Conservation (phyloP, 768 basidiomycete species). For the Rhizopogon sp. region DNA sequence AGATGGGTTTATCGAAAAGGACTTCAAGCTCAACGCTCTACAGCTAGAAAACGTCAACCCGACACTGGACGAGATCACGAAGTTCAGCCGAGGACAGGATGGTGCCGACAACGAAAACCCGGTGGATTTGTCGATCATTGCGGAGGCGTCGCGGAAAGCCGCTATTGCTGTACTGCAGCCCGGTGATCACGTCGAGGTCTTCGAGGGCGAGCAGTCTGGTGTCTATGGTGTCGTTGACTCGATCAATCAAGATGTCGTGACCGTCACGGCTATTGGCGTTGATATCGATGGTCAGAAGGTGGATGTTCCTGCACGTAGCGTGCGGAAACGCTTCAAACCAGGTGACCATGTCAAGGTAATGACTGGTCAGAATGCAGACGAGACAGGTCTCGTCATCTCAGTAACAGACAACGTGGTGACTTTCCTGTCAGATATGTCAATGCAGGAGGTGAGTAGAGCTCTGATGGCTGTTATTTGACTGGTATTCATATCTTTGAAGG, state of each 20-base stretch:
- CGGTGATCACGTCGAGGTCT: slow-evolving; percentile 95
- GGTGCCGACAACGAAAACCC: slow-evolving; percentile 58
- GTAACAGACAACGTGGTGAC: slow-evolving; percentile 89
- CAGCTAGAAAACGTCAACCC: slow-evolving; percentile 89
- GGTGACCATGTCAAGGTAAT: slow-evolving; percentile 99
- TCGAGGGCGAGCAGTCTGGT: slow-evolving; percentile 94
- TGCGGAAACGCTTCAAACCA: slow-evolving; percentile 91
- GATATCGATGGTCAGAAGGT: slow-evolving; percentile 86
- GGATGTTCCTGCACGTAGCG: slow-evolving; percentile 81
- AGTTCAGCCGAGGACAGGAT: slow-evolving; percentile 76
- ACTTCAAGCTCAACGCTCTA: slow-evolving; percentile 77
- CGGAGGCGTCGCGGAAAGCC: slow-evolving; percentile 86
- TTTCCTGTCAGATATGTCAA: slow-evolving; percentile 94
- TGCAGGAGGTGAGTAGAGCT: slow-evolving; percentile 71
- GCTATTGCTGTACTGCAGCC: slow-evolving; percentile 95
- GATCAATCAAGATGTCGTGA: slow-evolving; percentile 82
- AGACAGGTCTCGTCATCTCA: slow-evolving; percentile 93
- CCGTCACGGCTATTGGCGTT: slow-evolving; percentile 71
- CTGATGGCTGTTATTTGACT: not conserved
- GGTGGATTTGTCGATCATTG: slow-evolving; percentile 89
- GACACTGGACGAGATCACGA: slow-evolving; percentile 93
- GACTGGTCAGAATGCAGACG: slow-evolving; percentile 89
- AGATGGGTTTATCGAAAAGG: slow-evolving; percentile 95
- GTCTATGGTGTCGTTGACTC: slow-evolving; percentile 90
- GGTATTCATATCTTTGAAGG: slow-evolving; percentile 38